A percentile compares a stretch with the other conserved stretches of the same genome.
Conservation (phyloP, 805 yeast genomes). For the Yamadazyma paraphyllophila region DNA sequence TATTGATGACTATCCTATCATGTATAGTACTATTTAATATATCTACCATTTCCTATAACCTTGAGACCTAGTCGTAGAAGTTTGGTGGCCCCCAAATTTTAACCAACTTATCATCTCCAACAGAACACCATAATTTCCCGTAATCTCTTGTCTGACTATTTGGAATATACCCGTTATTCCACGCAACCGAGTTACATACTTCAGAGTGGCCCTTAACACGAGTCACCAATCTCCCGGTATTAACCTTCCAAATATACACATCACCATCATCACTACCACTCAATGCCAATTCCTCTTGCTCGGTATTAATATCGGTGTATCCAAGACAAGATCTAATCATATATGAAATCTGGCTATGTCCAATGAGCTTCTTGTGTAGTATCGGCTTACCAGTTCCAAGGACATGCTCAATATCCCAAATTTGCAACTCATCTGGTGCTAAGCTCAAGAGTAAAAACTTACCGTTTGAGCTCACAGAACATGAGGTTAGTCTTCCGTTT, state of each 20-base stretch:
- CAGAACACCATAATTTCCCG: constrained; percentile 68
- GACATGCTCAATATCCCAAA: constrained; percentile 64
- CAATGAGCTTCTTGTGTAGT: constrained; percentile 61
- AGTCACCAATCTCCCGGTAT: constrained; percentile 63
- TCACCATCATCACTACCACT: constrained; percentile 84
- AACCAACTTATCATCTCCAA: constrained; percentile 76
- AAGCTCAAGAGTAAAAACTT: constrained; percentile 59
- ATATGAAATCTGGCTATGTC: constrained; percentile 67
- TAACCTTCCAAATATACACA: constrained; percentile 74
- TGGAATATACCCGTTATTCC: constrained; percentile 44
- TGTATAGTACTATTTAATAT: neutral
- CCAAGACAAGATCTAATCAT: constrained; percentile 80
- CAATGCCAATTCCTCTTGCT: constrained; percentile 63
- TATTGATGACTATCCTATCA: neutral
- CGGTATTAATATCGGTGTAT: constrained; percentile 36
- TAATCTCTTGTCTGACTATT: constrained; percentile 22
- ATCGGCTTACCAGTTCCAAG: constrained; percentile 36
- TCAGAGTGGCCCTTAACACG: constrained; percentile 62
- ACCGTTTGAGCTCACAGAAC: constrained; percentile 55
- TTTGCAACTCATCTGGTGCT: constrained; percentile 72
- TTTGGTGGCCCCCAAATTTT: constrained; percentile 57
- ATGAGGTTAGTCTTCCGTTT: constrained; percentile 61
- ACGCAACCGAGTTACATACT: constrained; percentile 74
- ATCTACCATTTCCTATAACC: neutral
- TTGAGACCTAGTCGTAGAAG: constrained; percentile 4